These are phyloP conservation scores for Mallotus japonicus DNA, from an alignment of 441 rosid genomes.

Conservation along the genomic window DNA sequence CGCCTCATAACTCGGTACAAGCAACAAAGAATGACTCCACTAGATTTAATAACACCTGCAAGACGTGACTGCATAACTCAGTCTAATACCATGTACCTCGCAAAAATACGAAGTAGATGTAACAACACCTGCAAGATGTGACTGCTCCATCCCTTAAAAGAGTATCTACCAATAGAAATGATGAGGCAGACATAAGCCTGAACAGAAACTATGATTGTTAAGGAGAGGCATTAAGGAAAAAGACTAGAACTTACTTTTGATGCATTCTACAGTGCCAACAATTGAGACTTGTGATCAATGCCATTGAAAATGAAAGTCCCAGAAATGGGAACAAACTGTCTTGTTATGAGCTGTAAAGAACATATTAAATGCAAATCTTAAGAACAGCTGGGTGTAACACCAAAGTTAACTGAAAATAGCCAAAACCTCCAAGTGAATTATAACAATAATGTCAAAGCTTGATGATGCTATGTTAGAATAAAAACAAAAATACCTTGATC, in stretches of 20 bases:
- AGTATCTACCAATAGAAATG: constrained; percentile 23
- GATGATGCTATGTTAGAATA: neutral
- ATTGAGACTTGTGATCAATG: constrained; percentile 87
- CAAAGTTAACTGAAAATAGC: neutral
- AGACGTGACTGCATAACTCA: neutral
- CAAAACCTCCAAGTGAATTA: neutral
- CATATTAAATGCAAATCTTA: neutral
- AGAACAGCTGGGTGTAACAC: neutral
- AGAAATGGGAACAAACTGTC: constrained; percentile 86
- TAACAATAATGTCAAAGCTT: neutral
- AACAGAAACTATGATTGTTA: neutral
- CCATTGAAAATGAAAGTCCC: constrained; percentile 88
- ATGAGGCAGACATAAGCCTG: neutral
- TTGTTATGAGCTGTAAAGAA: constrained; percentile 69
- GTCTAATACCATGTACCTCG: neutral
- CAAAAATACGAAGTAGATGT: neutral
- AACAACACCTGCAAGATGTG: constrained; percentile 1
- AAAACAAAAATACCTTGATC: constrained; percentile 63
- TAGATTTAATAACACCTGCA: constrained; percentile 1
- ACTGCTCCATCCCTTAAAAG: neutral
- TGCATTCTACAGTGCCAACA: constrained; percentile 47
- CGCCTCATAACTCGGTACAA: neutral
- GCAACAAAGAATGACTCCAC: constrained; percentile 15
- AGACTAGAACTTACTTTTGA: constrained; percentile 15
- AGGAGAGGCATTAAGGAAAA: neutral